Conservation (phyloP, 257 asterid genomes). For the Knoxia roxburghii region DNA sequence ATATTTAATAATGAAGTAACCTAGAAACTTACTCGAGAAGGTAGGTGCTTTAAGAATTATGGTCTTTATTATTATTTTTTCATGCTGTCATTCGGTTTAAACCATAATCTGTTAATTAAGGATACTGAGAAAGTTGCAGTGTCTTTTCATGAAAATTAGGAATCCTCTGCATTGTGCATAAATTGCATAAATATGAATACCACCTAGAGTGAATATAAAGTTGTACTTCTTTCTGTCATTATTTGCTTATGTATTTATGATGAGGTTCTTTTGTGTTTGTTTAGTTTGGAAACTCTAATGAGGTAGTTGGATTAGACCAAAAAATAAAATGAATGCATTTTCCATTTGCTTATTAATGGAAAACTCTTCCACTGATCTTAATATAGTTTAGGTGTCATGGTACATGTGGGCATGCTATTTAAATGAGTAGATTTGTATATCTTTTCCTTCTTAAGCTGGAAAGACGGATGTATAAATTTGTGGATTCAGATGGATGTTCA, state of each 20-base stretch:
- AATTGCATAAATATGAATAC: background rate
- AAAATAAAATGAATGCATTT: background rate
- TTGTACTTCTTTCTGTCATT: background rate
- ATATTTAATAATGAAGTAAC: no score
- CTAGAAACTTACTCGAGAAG: background rate
- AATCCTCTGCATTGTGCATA: background rate
- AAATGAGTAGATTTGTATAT: no score
- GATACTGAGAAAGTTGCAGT: background rate
- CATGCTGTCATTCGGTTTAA: background rate
- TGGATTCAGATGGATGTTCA: background rate
- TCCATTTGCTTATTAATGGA: background rate
- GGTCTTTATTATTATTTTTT: no score
- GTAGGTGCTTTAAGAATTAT: background rate
- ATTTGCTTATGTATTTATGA: no score
- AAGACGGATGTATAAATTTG: background rate
- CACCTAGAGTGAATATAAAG: background rate
- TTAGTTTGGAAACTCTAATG: background rate
- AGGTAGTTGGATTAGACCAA: background rate
- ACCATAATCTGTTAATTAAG: no score
- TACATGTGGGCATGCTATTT: no score
- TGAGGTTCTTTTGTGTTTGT: no score
- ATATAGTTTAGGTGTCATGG: background rate
- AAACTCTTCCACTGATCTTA: background rate
- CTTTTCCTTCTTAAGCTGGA: background rate
- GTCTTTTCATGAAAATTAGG: background rate